Base-by-base conservation (phyloP, 2,329 filamentous ascomycete genomes). In the Ophiocordyceps camponoti-floridani region DNA sequence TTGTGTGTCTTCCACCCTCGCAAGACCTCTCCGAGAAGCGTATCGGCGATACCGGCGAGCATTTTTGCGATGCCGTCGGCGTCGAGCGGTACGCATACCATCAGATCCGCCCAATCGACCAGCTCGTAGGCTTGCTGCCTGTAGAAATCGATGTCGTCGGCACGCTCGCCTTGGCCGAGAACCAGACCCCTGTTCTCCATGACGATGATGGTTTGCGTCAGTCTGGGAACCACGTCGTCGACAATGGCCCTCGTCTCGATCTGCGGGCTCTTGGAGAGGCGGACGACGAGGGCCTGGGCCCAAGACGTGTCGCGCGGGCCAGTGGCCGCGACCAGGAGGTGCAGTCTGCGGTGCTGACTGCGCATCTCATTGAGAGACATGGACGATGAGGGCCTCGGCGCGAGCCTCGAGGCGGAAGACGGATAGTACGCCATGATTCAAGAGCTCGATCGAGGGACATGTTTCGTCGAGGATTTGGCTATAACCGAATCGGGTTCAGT, bases 1-100 rank as follows among this genome's bases (percentile, higher is more conserved):
- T 94, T 94, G 7, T 80, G 81, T 0, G 82, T 78, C 53, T 93
- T 80, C 88, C 88, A 95, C 46, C 84, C 83, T 44, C 88, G 75
- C 43, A 95, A 60, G 1, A 94, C 75, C 52, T 89, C 82, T 44
- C 93, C 70, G 8, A 93, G 69, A 45, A 94, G 70, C 28, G 80
- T 93, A 54, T 85, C 85, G 3, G 84, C 80, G 46, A 89, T 73
- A 44, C 88, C 88, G 45, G 81, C 77, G 56, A 94, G 69, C 86
- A 95, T 94, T 58, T 85, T 85, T 28, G 84, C 84, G 45, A 94
- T 70, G 45, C 80, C 81, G 56, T 91, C 83, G 8, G 86, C 84
- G 58, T 91, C 83, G 43, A 94, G 80, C 4, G 88, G 86, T 7
- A 83, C 83, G 46, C 94, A 74, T 30, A 94, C 78, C 47, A 94